Evolutionary conservation across 345 rosid species (phyloP), one percentile per base, ranked within the genome.

Genomic region (Viola odorata): DNA sequence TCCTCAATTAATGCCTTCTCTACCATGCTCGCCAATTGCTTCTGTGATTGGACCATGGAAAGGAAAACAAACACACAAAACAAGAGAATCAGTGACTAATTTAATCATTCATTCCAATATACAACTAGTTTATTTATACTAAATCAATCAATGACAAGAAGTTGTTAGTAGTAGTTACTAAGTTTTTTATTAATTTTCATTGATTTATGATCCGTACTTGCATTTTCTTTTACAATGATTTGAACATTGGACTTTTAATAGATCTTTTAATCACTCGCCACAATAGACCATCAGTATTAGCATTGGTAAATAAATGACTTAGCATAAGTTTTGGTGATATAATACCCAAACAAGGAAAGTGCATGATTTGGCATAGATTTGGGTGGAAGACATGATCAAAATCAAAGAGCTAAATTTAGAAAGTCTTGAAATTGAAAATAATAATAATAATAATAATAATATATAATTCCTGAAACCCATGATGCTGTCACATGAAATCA

Each of bases 1-100:
- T 95, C 99, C 72, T 95, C 99, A 45, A 91, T 91, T 8, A 97
- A 86, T 5, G 97, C 94, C 77, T 95, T 95, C 75, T 91, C 97
- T 32, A 95, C 99, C 96, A 86, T 91, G 72, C 76, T 81, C 12
- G 87, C 95, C 74, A 95, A 74, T 79, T 95, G 99, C 73, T 91
- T 88, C 99, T 95, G 89, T 62, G 45, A 14, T 23, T 23, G 32
- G 32, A 23, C 32, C n/a, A n/a, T n/a, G n/a, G n/a, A n/a, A n/a
- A n/a, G 2, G 32, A 2, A 23, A 23, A 23, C 32, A 23, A 50
- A 41, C 11, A 59, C n/a, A 37, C 11, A 67, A 50, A 68, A 58
- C 57, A 61, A 17, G 32, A 17, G 32, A 12, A 41, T 64, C 3
- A 39, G 53, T 40, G 16, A 7, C 7, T 50, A 51, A 47, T 42